Conservation (phyloP, 495 filamentous ascomycete species). For the Choiromyces venosus region DNA sequence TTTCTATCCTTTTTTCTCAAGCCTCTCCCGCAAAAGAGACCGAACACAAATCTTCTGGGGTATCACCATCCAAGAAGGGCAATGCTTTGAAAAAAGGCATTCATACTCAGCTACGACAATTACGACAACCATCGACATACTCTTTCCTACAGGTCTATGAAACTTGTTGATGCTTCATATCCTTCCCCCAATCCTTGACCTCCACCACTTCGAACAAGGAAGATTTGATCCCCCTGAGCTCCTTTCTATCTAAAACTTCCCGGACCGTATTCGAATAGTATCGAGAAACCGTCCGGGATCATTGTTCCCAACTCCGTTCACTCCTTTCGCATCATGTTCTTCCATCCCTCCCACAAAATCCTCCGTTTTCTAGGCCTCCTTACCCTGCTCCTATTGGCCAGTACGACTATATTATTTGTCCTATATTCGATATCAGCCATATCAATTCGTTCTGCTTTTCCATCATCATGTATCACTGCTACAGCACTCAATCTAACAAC, state of each 20-base stretch:
- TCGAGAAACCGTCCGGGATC: constrained; percentile 1
- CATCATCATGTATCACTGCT: constrained; percentile 28
- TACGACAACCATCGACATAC: background rate
- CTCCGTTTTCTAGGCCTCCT: constrained; percentile 29
- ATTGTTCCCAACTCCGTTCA: constrained; percentile 4
- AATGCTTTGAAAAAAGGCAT: background rate
- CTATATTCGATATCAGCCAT: constrained; percentile 31
- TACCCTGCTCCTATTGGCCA: constrained; percentile 25
- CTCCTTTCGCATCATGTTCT: constrained; percentile 28
- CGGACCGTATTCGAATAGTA: constrained; percentile 1
- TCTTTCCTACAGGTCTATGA: background rate
- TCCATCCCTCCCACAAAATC: constrained; percentile 21
- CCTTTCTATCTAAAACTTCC: background rate
- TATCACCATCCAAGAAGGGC: background rate
- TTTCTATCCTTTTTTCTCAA: background rate
- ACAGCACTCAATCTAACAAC: constrained; percentile 26
- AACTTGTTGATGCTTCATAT: background rate
- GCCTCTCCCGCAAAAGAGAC: background rate
- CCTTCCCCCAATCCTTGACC: background rate
- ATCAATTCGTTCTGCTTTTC: constrained; percentile 23
- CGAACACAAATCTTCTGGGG: background rate
- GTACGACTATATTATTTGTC: constrained; percentile 28
- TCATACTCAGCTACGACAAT: background rate
- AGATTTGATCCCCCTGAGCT: background rate
- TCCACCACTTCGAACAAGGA: background rate